Base-by-base conservation (phyloP, 495 filamentous ascomycete genomes). In the Aspergillus bridgeri region DNA sequence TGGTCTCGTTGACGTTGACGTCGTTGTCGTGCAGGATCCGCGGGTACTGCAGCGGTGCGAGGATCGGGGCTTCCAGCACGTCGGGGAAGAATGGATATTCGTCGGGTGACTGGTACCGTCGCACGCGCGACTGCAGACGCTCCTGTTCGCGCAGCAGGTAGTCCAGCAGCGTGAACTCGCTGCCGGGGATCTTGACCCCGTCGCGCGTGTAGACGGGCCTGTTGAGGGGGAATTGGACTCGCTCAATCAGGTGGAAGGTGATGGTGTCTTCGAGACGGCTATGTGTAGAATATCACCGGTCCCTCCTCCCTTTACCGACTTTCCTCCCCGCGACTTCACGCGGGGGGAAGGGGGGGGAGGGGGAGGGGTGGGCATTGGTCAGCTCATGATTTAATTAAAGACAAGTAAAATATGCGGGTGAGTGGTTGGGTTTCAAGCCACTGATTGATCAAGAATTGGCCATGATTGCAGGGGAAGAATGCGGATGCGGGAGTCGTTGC, bases 201-300 rank as follows among this genome's bases (percentile, higher is more conserved):
- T 88, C 89, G 23, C 91, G 79, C 5, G 72, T 68, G 76, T 98
- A 98, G 71, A 98, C 90, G 67, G 87, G 91, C 52, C 81, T 77
- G 78, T 97, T 98, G 54, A 93, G 80, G 0, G 93, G 92, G 73
- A 99, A 99, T 76, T 99, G 95, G 29, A 92, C 95, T 22, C 95
- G 89, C 71, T 99, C 95, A 68, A 99, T 99, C 21, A 98, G 78
- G 76, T 98, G 91, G 77, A 96, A 99, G 65, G 89, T 96, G 68
- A 99, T 98, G 56, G 95, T 98, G 69, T 99, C 95, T 77, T 99
- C 94, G 19, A 97, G 81, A 42, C 94, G 94, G 62, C 92, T 97
- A 68, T 25, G n/a, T 46, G 43, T 4, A 15, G 43, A 13, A 6
- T 29, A 9, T 29, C 1, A n/a, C n/a, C n/a, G n/a, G n/a, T n/a